phyloP scores from a whole-genome alignment of 352 stramenopile species.

The Phytophthora uliginosa region DNA sequence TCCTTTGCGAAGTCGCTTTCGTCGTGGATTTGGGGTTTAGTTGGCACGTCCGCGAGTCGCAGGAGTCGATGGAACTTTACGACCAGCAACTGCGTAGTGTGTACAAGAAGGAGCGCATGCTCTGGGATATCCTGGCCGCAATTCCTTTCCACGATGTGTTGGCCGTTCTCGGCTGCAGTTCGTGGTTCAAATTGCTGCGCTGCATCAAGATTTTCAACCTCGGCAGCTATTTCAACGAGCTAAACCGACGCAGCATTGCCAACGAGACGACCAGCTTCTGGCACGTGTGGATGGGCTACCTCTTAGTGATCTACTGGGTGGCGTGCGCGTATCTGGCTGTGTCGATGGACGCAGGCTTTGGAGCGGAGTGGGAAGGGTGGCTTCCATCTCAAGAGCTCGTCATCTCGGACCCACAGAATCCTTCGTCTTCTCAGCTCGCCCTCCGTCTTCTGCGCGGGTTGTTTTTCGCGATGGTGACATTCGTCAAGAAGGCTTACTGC shows the following conservation, averaged over 20 bases:
- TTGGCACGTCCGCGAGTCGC: conserved; percentile 33
- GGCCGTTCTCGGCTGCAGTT: conserved; percentile 29
- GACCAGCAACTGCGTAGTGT: conserved; percentile 42
- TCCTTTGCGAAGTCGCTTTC: neutral
- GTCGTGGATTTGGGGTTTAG: conserved; percentile 1
- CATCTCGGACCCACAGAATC: conserved; percentile 33
- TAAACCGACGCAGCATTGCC: conserved; percentile 64
- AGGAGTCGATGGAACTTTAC: conserved; percentile 58
- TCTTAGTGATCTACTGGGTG: conserved; percentile 67
- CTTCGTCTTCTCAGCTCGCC: conserved; percentile 39
- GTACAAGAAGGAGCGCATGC: conserved; percentile 53
- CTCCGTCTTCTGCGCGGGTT: conserved; percentile 46
- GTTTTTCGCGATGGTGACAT: conserved; percentile 47
- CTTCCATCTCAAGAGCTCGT: conserved; percentile 44
- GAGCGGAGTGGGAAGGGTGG: conserved; percentile 61
- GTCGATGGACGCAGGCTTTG: conserved; percentile 49
- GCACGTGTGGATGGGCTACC: conserved; percentile 63
- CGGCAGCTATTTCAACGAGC: conserved; percentile 58
- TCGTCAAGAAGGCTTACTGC: conserved; percentile 61
- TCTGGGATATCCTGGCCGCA: conserved; percentile 48
- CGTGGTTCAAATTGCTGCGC: conserved; percentile 49
- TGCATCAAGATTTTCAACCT: conserved; percentile 68
- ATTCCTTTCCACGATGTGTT: conserved; percentile 55
- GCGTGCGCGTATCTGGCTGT: conserved; percentile 63
- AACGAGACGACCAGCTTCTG: conserved; percentile 64